Percentiles rank a stretch among this genome's conserved stretches.
These are phyloP conservation scores for Fusarium sp. DNA, from an alignment of 2,329 filamentous ascomycete species.

Conservation along the genomic window DNA sequence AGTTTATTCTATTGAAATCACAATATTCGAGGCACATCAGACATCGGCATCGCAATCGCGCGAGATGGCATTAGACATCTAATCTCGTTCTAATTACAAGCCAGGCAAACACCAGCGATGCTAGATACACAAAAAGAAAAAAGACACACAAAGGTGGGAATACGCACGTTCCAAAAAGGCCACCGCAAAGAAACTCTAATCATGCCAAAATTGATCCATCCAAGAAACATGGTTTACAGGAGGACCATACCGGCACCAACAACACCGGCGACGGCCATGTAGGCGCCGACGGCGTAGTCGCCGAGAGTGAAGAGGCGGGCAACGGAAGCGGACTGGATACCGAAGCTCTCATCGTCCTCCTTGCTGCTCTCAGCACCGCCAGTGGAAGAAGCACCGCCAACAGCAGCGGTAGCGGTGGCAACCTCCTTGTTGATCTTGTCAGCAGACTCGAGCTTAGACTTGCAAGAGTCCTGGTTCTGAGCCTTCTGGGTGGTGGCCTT, in stretches of 20 bases:
- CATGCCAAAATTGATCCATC: conserved; percentile 28
- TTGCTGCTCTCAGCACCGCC: conserved; percentile 22
- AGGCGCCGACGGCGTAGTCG: conserved; percentile 62
- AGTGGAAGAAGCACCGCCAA: conserved; percentile 48
- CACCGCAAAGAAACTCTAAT: conserved; percentile 41
- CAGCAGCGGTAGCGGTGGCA: conserved; percentile 59
- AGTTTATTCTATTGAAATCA: not conserved
- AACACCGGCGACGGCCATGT: conserved; percentile 64
- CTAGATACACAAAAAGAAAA: conserved; percentile 44
- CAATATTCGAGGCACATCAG: not conserved
- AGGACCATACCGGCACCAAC: conserved; percentile 66
- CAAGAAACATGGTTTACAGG: conserved; percentile 57
- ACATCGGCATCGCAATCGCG: conserved; percentile 35
- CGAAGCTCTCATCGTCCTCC: conserved; percentile 52
- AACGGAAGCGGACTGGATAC: conserved; percentile 53
- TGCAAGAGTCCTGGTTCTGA: conserved; percentile 66
- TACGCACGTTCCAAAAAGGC: conserved; percentile 38
- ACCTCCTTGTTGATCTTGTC: conserved; percentile 66
- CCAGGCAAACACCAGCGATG: conserved; percentile 48
- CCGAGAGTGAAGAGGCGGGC: conserved; percentile 59
- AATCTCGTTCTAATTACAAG: conserved; percentile 47
- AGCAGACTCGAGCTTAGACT: conserved; percentile 69
- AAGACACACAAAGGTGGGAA: conserved; percentile 36
- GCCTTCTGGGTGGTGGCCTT: conserved; percentile 68
- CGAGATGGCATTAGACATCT: conserved; percentile 47